Evolutionary conservation across 371 early-diverging fungal species (phyloP), one percentile per base, ranked within the genome.

Genomic region (Dinochytrium kinnereticum): DNA sequence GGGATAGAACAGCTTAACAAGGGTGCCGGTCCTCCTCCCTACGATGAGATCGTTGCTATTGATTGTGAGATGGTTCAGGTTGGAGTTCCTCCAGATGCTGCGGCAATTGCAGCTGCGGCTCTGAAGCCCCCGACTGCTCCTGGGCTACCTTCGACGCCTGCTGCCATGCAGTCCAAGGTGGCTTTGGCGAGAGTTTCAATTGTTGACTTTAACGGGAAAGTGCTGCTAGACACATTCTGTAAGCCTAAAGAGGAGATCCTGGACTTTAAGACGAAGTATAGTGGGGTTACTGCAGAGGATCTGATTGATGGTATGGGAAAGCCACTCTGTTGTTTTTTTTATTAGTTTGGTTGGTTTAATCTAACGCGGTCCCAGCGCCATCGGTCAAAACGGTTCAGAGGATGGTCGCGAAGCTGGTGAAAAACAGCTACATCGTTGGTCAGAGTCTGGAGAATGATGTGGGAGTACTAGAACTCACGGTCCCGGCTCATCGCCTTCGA

Each of bases 11-110:
- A 66, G 37, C 7, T 28, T 2, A 51, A 26, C 50, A n/a, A 49
- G 30, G 44, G 15, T 2, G 31, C 65, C 5, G 26, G 30, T 2
- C 50, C 70, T 2, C 73, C 74, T 2, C 30, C 51, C 1, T 59
- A 53, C 10, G 53, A 37, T 1, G 40, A 17, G 39, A 80, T 74
- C 31, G 82, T 97, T 0, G 96, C 95, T 19, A 91, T 97, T n/a
- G 98, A 97, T 87, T 97, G 98, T 81, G 97, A 97, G 80, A 97
- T 96, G 97, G 96, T 97, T 64, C 95, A 94, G 24, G 55, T 53
- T 7, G 55, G 24, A 24, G 55, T 53, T 5, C 55, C 26, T 53
- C 24, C 7, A 13, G 55, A 53, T 53, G 55, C 44, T 13, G 24
- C 24, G 13, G 24, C 19, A 40, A 2, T 44, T 30, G 30, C 2